Percentiles rank a stretch among this genome's conserved stretches.
These are phyloP conservation scores for Salvia splendens DNA, from an alignment of 257 asterid species.

Conservation along the genomic window DNA sequence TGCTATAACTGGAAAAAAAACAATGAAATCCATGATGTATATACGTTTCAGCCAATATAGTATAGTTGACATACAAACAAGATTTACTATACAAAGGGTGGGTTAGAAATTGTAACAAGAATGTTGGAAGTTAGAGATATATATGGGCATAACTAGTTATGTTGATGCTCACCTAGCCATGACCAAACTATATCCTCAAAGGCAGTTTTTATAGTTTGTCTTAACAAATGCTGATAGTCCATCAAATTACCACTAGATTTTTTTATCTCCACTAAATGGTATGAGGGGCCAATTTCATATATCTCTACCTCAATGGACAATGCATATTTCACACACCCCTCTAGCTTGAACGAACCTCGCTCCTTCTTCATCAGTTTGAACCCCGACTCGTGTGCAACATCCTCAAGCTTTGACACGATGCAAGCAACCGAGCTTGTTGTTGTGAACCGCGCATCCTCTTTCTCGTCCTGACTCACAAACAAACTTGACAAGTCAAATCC, in stretches of 20 bases:
- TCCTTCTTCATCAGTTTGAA: constrained; percentile 54
- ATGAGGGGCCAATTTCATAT: constrained; percentile 52
- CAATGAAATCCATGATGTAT: too few species aligned
- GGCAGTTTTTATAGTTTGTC: constrained; percentile 36
- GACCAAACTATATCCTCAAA: constrained; percentile 50
- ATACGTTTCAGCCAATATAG: too few species aligned
- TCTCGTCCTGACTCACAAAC: constrained; percentile 59
- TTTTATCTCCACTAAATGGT: constrained; percentile 67
- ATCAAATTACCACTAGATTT: constrained; percentile 56
- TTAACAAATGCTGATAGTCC: constrained; percentile 55
- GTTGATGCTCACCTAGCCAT: constrained; percentile 48
- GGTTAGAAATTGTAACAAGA: too few species aligned
- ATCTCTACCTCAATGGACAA: constrained; percentile 49
- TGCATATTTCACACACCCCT: constrained; percentile 36
- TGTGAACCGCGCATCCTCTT: constrained; percentile 68
- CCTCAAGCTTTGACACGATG: constrained; percentile 59
- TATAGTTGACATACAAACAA: too few species aligned
- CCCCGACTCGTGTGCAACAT: constrained; percentile 43
- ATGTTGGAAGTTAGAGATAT: too few species aligned
- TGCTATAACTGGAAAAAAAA: too few species aligned
- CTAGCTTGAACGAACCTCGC: constrained; percentile 54
- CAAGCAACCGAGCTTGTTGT: constrained; percentile 41
- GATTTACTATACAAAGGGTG: too few species aligned
- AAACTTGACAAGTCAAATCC: constrained; percentile 78
- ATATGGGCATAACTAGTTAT: neutral